Percentiles rank a stretch among this genome's conserved stretches.
Conservation (phyloP, 305 asterid genomes). For the Stenogyne calaminthoides region DNA sequence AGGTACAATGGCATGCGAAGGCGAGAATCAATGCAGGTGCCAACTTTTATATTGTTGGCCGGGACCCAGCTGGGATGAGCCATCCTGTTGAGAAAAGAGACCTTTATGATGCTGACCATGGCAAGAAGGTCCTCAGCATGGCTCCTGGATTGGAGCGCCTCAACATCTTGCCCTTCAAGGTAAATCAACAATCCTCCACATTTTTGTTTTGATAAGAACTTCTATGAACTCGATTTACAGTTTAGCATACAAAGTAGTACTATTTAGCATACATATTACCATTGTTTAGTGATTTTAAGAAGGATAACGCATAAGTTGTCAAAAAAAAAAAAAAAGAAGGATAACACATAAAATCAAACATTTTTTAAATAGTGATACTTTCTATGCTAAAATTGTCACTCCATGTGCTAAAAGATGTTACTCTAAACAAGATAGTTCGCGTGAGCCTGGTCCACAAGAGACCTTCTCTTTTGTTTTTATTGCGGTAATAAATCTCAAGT, state of each 20-base stretch:
- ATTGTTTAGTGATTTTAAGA: no score
- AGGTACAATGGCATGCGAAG: slow-evolving; percentile 98
- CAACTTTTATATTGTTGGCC: slow-evolving; percentile 86
- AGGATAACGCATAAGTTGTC: no score
- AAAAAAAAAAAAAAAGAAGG: no score
- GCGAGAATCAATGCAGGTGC: slow-evolving; percentile 96
- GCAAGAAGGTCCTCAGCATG: slow-evolving; percentile 90
- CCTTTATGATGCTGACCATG: slow-evolving; percentile 92
- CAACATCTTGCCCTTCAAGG: slow-evolving; percentile 92
- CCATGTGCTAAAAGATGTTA: no score
- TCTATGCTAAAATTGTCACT: no score
- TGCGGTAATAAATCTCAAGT: not conserved
- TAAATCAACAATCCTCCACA: slow-evolving; percentile 8
- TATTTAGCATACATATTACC: no score
- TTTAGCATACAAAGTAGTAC: no score
- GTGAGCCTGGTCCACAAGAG: no score
- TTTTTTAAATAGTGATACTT: no score
- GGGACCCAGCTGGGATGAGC: slow-evolving; percentile 97
- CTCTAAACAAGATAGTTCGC: no score
- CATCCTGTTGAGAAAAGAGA: slow-evolving; percentile 90
- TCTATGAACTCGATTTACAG: no score
- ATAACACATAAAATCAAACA: no score
- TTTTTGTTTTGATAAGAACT: not conserved
- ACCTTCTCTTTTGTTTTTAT: not conserved
- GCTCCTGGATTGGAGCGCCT: slow-evolving; percentile 91